Evolutionary conservation across 2,329 filamentous ascomycete species (phyloP).

Genomic region (Dactylellina parvicollis): DNA sequence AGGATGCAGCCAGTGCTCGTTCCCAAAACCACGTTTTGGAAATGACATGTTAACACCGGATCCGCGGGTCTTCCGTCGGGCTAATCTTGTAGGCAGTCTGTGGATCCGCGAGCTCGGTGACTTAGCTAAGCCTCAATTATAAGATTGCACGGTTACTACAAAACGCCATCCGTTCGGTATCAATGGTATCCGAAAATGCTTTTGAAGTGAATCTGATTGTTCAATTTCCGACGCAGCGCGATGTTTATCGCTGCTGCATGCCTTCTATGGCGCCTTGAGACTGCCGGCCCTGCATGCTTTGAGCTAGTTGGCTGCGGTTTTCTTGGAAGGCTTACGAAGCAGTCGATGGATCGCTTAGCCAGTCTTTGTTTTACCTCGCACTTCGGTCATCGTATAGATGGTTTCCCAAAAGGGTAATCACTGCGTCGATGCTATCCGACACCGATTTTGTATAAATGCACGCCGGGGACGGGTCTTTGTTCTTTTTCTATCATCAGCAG

Average conservation of each 20-base stretch:
- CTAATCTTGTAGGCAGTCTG: constrained; percentile 8
- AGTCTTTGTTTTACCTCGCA: constrained; percentile 10
- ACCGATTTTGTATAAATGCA: constrained; percentile 16
- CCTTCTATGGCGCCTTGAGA: not conserved
- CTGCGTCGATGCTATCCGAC: not conserved
- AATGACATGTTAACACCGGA: too few species aligned
- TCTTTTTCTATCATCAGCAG: not conserved
- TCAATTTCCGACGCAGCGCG: too few species aligned
- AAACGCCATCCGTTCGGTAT: too few species aligned
- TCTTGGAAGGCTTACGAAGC: constrained; percentile 31
- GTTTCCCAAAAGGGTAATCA: constrained; percentile 29
- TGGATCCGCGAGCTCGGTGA: not conserved
- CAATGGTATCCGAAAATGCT: too few species aligned
- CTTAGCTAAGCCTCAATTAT: constrained; percentile 21
- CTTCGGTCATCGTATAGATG: constrained; percentile 33
- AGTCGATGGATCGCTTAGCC: constrained; percentile 4
- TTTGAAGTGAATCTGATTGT: too few species aligned
- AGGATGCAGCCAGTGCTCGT: too few species aligned
- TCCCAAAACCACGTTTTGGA: too few species aligned
- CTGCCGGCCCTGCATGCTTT: not conserved
- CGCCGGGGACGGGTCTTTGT: not conserved
- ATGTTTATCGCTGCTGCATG: constrained; percentile 6
- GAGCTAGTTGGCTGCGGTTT: not conserved
- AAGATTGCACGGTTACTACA: constrained; percentile 9
- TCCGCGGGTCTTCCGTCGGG: too few species aligned